Conservation (phyloP, 1,284 basidiomycete genomes). For the Irpex sp. region DNA sequence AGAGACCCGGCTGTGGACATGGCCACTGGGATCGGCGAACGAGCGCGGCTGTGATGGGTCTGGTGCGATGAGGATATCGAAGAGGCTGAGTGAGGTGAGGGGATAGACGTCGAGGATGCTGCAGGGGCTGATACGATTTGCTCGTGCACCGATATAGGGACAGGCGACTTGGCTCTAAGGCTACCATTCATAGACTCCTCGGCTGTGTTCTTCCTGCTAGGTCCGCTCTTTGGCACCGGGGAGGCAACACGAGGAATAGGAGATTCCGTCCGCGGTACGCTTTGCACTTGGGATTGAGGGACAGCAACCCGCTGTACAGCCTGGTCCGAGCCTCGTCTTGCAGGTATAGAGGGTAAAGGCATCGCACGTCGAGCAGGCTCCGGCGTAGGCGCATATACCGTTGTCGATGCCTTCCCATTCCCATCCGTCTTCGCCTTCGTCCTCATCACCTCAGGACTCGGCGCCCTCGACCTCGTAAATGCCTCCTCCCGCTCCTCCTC, state of each 20-base stretch:
- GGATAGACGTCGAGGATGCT: neutral
- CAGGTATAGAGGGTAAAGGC: constrained; percentile 1
- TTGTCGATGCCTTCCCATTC: neutral
- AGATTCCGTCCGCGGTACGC: constrained; percentile 9
- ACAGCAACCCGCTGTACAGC: neutral
- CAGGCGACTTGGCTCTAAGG: neutral
- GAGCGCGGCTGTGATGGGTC: neutral
- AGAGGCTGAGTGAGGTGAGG: neutral
- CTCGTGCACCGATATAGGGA: neutral
- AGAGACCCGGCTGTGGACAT: neutral
- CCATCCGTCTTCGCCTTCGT: neutral
- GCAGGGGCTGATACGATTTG: neutral
- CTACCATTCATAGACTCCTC: neutral
- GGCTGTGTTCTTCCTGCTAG: neutral
- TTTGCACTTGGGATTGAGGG: neutral
- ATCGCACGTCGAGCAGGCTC: neutral
- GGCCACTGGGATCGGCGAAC: constrained; percentile 1
- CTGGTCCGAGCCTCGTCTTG: neutral
- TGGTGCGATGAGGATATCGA: neutral
- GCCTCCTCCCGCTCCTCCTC: constrained; percentile 3
- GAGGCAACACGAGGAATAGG: constrained; percentile 9
- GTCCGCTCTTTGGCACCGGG: constrained; percentile 6
- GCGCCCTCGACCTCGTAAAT: constrained; percentile 5
- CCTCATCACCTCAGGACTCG: neutral
- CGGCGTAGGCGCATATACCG: neutral